Percentiles rank a stretch among this genome's conserved stretches.
Conservation (phyloP, 2,329 filamentous ascomycete species). For the Alternaria gaisen region DNA sequence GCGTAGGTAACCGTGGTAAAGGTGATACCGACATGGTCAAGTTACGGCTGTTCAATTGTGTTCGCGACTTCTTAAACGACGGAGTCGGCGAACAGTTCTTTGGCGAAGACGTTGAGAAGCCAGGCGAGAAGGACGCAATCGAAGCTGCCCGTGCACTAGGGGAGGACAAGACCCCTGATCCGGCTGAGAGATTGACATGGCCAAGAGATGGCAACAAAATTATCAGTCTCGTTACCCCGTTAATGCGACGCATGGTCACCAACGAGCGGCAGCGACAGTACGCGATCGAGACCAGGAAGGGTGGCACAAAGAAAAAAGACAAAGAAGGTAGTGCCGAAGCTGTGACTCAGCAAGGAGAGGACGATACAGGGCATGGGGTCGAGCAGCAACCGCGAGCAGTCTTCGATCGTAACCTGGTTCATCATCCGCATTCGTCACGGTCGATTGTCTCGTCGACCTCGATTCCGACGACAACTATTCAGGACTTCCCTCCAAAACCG, state of each 20-base stretch:
- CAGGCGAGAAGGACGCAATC: slow-evolving; percentile 42
- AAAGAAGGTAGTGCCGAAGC: slow-evolving; percentile 37
- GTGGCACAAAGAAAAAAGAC: slow-evolving; percentile 50
- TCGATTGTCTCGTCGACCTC: slow-evolving; percentile 2
- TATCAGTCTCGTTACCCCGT: slow-evolving; percentile 65
- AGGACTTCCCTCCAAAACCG: neutral
- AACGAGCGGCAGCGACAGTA: slow-evolving; percentile 68
- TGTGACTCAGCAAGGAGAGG: slow-evolving; percentile 14
- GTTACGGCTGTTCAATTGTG: slow-evolving; percentile 64
- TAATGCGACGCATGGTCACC: slow-evolving; percentile 66
- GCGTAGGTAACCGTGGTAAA: slow-evolving; percentile 64
- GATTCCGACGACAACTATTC: neutral
- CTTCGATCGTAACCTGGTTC: slow-evolving; percentile 18
- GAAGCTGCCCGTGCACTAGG: slow-evolving; percentile 50
- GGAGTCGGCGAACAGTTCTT: slow-evolving; percentile 64
- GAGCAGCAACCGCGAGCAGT: slow-evolving; percentile 25
- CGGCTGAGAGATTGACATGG: slow-evolving; percentile 58
- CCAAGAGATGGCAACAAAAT: slow-evolving; percentile 64
- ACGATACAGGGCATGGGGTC: slow-evolving; percentile 3
- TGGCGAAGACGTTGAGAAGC: slow-evolving; percentile 46
- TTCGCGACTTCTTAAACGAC: slow-evolving; percentile 61
- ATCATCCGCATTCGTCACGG: slow-evolving; percentile 6
- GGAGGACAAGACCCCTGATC: slow-evolving; percentile 49
- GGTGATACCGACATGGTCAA: slow-evolving; percentile 66
- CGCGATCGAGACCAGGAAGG: slow-evolving; percentile 64